Conservation (phyloP, 441 rosid species). For the Corymbia citriodora region DNA sequence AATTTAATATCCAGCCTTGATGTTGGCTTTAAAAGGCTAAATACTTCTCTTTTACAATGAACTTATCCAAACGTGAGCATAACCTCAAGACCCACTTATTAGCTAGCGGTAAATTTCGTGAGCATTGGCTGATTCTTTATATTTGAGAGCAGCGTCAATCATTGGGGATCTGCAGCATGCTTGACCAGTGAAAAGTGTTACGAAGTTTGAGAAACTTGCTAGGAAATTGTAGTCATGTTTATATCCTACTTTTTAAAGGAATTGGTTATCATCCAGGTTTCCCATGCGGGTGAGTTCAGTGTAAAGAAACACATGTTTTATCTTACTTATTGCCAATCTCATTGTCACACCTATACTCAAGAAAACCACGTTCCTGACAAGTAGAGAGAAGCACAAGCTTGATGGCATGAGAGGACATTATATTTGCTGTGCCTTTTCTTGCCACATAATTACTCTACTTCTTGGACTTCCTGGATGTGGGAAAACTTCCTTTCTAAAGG, state of each 20-base stretch:
- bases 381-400: not conserved
- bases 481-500: constrained; percentile 12
- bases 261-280: not conserved
- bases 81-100: not conserved
- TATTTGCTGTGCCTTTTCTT: not conserved
- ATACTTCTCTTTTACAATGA: not conserved
- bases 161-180: not conserved
- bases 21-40: not conserved
- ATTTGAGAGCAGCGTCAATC: not conserved
- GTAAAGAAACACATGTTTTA: not conserved
- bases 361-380: not conserved
- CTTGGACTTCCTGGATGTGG: constrained; percentile 19
- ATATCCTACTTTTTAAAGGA: not conserved
- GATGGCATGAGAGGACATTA: not conserved
- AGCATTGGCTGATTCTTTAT: not conserved
- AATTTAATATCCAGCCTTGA: not conserved
- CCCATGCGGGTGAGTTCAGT: not conserved
- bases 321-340: not conserved
- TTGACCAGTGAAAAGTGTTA: not conserved
- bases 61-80: not conserved
- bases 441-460: constrained; percentile 8
- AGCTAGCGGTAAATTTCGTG: not conserved
- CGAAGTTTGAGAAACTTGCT: not conserved
- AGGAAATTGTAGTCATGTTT: not conserved
- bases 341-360: not conserved